Evolutionary conservation across 1,284 basidiomycete genomes (phyloP).

Genomic region (Tylopilus sp.): DNA sequence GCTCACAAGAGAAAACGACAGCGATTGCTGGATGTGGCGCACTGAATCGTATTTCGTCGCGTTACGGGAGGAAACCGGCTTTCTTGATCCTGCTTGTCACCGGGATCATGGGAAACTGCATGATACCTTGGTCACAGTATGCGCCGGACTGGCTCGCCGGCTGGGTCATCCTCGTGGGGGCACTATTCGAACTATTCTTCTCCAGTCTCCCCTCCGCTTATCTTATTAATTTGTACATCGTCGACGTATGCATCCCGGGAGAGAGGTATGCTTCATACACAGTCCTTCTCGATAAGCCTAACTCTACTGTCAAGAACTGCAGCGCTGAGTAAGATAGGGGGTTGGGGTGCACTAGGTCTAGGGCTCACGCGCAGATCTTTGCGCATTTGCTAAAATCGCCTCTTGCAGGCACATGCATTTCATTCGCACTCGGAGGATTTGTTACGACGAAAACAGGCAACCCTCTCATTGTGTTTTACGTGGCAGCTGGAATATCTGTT

Average conservation of each 20-base stretch:
- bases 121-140: slow-evolving; percentile 21
- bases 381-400: not conserved
- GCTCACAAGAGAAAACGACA: slow-evolving; percentile 12
- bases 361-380: not conserved
- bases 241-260: slow-evolving; percentile 27
- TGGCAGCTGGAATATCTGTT: slow-evolving; percentile 15
- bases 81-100: slow-evolving; percentile 20
- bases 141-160: slow-evolving; percentile 7
- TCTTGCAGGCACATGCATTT: slow-evolving; percentile 24
- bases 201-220: slow-evolving; percentile 7
- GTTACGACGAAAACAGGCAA: slow-evolving; percentile 27
- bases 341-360: slow-evolving; percentile 29
- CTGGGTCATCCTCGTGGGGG: slow-evolving; percentile 15
- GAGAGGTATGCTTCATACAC: slow-evolving; percentile 20
- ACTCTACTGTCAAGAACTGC: slow-evolving; percentile 24
- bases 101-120: slow-evolving; percentile 11
- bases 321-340: slow-evolving; percentile 27
- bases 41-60: slow-evolving; percentile 23
- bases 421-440: slow-evolving; percentile 28
- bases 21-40: slow-evolving; percentile 18
- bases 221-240: slow-evolving; percentile 28
- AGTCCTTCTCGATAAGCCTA: not conserved
- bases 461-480: slow-evolving; percentile 27
- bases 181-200: slow-evolving; percentile 17
- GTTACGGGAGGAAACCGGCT: slow-evolving; percentile 30